Percentiles rank a stretch among this genome's conserved stretches.
These are phyloP conservation scores for Naematelia aurantialba DNA, from an alignment of 768 basidiomycete genomes.

Conservation along the genomic window DNA sequence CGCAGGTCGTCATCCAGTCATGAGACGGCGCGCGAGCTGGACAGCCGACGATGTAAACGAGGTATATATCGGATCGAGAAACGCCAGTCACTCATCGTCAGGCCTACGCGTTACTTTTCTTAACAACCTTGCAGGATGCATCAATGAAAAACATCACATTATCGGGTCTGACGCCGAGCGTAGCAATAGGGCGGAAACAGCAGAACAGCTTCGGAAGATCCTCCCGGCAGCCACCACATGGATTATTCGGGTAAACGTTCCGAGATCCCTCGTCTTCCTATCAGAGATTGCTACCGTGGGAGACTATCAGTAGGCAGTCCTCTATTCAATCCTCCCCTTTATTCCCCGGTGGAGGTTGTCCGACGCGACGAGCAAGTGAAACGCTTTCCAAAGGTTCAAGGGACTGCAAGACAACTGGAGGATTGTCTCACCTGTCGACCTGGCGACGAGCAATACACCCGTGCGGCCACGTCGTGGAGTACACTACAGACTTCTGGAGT, in stretches of 20 bases:
- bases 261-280: not conserved
- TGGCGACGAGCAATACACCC: no score
- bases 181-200: no score
- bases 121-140: no score
- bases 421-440: not conserved
- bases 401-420: no score
- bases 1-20: not conserved
- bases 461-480: no score
- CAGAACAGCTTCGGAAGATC: no score
- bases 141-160: not conserved
- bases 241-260: not conserved
- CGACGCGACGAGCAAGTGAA: not conserved
- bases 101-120: not conserved
- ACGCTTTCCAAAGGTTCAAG: not conserved
- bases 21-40: not conserved
- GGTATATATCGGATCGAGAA: not conserved
- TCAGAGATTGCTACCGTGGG: no score
- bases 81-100: not conserved
- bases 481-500: no score
- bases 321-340: not conserved
- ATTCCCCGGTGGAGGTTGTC: not conserved
- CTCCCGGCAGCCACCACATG: no score
- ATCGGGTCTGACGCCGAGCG: not conserved
- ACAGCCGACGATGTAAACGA: not conserved
- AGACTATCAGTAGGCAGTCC: no score